Evolutionary conservation across 163 green algal species (phyloP), one percentile per base, ranked within the genome.

Genomic region (Scenedesmus sp.): DNA sequence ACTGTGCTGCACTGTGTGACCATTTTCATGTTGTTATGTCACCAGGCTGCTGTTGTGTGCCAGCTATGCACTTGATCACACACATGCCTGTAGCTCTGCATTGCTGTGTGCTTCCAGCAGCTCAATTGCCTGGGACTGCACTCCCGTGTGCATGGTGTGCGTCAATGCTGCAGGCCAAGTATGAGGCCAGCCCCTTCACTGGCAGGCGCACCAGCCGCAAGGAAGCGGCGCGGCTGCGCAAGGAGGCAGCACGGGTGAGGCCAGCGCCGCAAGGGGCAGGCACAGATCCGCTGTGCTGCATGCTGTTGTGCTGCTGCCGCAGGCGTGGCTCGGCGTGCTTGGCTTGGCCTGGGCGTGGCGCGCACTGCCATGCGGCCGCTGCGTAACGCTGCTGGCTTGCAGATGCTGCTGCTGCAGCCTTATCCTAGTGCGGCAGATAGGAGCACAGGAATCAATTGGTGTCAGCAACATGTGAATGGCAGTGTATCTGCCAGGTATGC

Each of bases 111-210:
- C 51, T 61, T 53, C 46, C 46, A 16, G 46, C 10, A 6, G 10
- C 46, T 10, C 46, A 10, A 10, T 6, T 53, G 46, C 6, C 46
- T 10, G 6, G 7, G 46, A 53, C 7, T 53, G n/a, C n/a, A n/a
- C n/a, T n/a, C n/a, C n/a, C n/a, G n/a, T n/a, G n/a, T n/a, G n/a
- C n/a, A n/a, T n/a, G n/a, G n/a, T n/a, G n/a, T n/a, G 22, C 33
- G 20, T 33, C 59, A 33, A 20, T 72, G 59, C 22, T 3, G 2
- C 65, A 76, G 65, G 30, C n/a, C n/a, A 87, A 91, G 87, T 91
- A 87, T 40, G 87, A 81, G 56, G 43, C 26, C 78, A 72, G 9
- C 42, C 78, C 87, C 22, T 87, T 91, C 72, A 91, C 72, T 3
- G 85, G 85, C 10, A n/a, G 85, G 6, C 40, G 37, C 44, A 68